Evolutionary conservation across 371 early-diverging fungal species (phyloP), one percentile per base, ranked within the genome.

Genomic region (Massospora cicadina): DNA sequence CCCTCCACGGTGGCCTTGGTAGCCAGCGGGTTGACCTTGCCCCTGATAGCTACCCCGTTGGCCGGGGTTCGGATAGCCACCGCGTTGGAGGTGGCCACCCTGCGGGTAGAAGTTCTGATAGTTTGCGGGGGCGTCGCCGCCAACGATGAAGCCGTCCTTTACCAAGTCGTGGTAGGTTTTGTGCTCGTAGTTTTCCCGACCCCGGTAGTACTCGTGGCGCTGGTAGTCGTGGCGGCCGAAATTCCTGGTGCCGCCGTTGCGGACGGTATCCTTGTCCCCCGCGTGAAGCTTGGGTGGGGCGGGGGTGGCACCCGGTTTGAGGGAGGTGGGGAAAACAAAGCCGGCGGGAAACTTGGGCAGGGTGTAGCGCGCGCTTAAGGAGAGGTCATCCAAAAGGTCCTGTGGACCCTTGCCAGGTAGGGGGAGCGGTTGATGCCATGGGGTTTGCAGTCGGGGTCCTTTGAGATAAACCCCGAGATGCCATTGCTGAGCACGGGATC

Each of bases 361-460:
- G 13, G 30, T 17, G 23, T 33, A 61, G 5, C 13, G 17, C n/a
- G 24, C 54, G 32, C 76, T 76, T 26, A 81, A 71, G 7, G 83
- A 81, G 59, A 73, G 77, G 61, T 84, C 79, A 53, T 77, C 75
- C 2, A 74, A 70, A 59, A 84, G 80, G 69, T 84, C 85, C 2
- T 76, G 75, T 32, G 79, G 63, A 29, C 77, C 79, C 60, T 78
- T 76, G 29, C 78, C 77, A 0, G 71, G 73, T 12, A 89, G 66
- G 30, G 90, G 92, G 1, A 84, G 27, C 76, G 75, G 55, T 83
- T 78, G 0, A 84, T 87, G 63, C 79, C 79, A 17, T 85, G 78
- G 27, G 92, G 92, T 63, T 88, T 74, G 69, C 77, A 83, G 17
- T 80, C 74, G 0, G 81, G 76, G 65, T 90, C 89, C 28, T 79